These are phyloP conservation scores for Turritis glabra DNA, from an alignment of 345 rosid species.

Conservation along the genomic window DNA sequence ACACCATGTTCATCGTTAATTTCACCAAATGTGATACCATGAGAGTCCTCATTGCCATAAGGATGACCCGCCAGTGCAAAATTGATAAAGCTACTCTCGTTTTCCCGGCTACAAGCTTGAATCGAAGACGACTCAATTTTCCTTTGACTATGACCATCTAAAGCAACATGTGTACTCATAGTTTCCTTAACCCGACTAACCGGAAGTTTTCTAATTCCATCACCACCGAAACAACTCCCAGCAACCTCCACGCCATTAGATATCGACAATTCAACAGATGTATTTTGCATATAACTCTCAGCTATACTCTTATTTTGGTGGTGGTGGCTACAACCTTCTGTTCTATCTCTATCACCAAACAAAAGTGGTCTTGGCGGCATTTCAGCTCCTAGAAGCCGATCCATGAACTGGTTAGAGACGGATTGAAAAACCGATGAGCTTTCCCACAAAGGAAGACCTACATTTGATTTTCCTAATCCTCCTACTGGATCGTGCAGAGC, in stretches of 20 bases:
- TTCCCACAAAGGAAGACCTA: conserved; percentile 62
- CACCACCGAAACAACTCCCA: conserved; percentile 54
- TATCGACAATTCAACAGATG: conserved; percentile 60
- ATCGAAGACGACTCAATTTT: conserved; percentile 43
- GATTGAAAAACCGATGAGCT: conserved; percentile 59
- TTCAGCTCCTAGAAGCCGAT: conserved; percentile 66
- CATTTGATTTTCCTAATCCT: conserved; percentile 42
- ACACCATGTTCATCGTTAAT: conserved; percentile 53
- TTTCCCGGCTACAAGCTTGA: conserved; percentile 46
- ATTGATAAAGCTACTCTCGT: conserved; percentile 46
- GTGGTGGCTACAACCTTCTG: conserved; percentile 47
- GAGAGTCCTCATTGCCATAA: conserved; percentile 56
- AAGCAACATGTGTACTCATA: conserved; percentile 38
- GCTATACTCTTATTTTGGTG: conserved; percentile 39
- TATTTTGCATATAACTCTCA: conserved; percentile 48
- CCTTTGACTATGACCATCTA: conserved; percentile 45
- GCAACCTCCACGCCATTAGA: conserved; percentile 60
- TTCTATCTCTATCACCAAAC: conserved; percentile 53
- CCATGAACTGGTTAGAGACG: conserved; percentile 61
- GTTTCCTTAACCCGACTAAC: conserved; percentile 67
- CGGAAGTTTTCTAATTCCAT: conserved; percentile 63
- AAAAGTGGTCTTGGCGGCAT: conserved; percentile 50
- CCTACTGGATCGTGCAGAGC: conserved; percentile 50
- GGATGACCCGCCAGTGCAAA: conserved; percentile 50
- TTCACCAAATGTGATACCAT: conserved; percentile 62